phyloP scores from a whole-genome alignment of 257 asterid species.

The Dorcoceras hygrometricum region DNA sequence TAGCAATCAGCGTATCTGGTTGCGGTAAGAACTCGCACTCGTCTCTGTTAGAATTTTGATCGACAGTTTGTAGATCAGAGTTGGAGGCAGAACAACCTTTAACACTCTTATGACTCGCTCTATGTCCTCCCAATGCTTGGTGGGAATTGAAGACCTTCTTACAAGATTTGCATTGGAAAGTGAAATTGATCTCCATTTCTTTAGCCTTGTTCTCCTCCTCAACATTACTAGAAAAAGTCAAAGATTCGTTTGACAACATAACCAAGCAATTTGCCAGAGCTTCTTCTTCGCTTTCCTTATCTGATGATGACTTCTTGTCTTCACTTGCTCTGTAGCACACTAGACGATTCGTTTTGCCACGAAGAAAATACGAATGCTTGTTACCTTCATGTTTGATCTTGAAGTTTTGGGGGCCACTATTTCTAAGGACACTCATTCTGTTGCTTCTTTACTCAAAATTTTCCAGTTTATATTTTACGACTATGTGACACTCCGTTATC shows the following conservation, averaged over 20 bases:
- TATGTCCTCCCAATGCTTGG: conserved; percentile 93
- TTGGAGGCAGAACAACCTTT: conserved; percentile 80
- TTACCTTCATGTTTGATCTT: conserved; percentile 23
- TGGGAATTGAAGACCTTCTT: conserved; percentile 73
- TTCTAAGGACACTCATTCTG: conserved; percentile 19
- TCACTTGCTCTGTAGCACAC: conserved; percentile 25
- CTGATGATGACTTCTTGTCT: conserved; percentile 18
- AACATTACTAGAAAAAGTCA: conserved; percentile 19
- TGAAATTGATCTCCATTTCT: conserved; percentile 43
- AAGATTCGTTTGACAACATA: conserved; percentile 53
- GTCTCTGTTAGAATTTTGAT: conserved; percentile 35
- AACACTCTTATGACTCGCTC: conserved; percentile 95
- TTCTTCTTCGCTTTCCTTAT: conserved; percentile 51
- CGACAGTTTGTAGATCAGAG: conserved; percentile 22
- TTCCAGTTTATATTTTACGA: conserved; percentile 20
- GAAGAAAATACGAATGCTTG: conserved; percentile 58
- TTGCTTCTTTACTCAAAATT: conserved; percentile 22
- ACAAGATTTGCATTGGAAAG: conserved; percentile 79
- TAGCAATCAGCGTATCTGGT: conserved; percentile 15
- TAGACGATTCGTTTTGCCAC: conserved; percentile 41
- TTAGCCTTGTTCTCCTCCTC: conserved; percentile 31
- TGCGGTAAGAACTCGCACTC: conserved; percentile 14
- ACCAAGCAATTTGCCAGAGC: conserved; percentile 78
- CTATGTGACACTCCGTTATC: neutral
- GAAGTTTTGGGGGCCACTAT: conserved; percentile 22